These are phyloP conservation scores for Flaveria linearis DNA, from an alignment of 129 eudicot genomes.

Conservation along the genomic window DNA sequence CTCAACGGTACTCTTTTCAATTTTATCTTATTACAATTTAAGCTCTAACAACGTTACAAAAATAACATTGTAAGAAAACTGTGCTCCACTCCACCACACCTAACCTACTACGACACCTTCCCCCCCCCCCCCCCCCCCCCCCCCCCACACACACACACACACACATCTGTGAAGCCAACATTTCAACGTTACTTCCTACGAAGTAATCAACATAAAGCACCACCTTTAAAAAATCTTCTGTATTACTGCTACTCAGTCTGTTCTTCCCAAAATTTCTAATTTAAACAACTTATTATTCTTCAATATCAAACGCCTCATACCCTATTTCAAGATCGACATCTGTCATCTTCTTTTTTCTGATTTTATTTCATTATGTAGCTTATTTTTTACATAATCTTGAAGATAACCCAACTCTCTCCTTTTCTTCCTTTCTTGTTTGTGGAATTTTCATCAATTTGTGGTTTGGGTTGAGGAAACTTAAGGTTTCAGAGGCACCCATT, in stretches of 20 bases:
- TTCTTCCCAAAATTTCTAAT: constrained; percentile 19
- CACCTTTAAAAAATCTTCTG: constrained; percentile 1
- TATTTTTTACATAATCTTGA: constrained; percentile 4
- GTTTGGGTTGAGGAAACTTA: background rate
- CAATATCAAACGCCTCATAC: constrained; percentile 23
- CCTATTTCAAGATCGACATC: constrained; percentile 26
- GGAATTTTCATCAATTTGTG: background rate
- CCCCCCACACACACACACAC: too few species aligned
- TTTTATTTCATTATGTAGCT: background rate
- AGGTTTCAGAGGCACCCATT: constrained; percentile 33
- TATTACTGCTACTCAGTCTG: background rate
- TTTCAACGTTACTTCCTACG: constrained; percentile 12
- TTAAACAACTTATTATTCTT: background rate
- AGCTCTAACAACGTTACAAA: constrained; percentile 11
- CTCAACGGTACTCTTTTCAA: background rate
- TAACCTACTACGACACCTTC: constrained; percentile 18
- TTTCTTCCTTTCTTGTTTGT: background rate
- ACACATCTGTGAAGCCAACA: constrained; percentile 25
- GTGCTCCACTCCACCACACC: constrained; percentile 1
- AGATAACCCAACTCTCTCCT: background rate
- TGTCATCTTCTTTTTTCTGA: background rate
- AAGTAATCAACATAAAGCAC: constrained; percentile 22
- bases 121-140: constrained; percentile 32
- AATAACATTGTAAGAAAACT: constrained; percentile 6
- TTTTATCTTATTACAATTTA: constrained; percentile 1